phyloP scores from a whole-genome alignment of 257 asterid species.

The Ligustrum vulgare region DNA sequence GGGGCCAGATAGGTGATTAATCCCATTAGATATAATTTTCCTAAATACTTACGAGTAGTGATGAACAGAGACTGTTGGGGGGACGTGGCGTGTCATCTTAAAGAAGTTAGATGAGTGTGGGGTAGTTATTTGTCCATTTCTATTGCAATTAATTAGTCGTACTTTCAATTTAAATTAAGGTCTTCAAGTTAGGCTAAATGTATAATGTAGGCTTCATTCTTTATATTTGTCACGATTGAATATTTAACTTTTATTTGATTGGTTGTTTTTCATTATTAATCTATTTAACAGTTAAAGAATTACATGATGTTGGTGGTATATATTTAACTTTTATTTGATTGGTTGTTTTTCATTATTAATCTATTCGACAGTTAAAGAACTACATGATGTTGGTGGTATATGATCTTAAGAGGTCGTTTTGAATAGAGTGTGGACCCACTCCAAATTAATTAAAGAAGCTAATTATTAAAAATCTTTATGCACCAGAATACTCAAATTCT shows the following conservation, averaged over 20 bases:
- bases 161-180: not conserved
- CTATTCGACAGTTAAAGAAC: too few species aligned
- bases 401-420: too few species aligned
- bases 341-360: not conserved
- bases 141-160: not conserved
- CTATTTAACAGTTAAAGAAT: too few species aligned
- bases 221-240: not conserved
- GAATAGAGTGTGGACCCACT: too few species aligned
- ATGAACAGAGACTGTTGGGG: not conserved
- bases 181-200: not conserved
- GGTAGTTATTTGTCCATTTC: not conserved
- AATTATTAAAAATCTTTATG: too few species aligned
- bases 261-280: not conserved
- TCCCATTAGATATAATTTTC: not conserved
- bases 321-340: not conserved
- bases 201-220: not conserved
- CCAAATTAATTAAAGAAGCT: too few species aligned
- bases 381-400: too few species aligned
- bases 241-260: not conserved
- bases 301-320: too few species aligned
- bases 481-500: too few species aligned
- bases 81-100: not conserved
- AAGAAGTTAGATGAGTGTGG: not conserved
- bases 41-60: not conserved
- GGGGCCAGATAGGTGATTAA: not conserved